phyloP scores from a whole-genome alignment of 495 filamentous ascomycete species.

The Clavariopsis aquatica region DNA sequence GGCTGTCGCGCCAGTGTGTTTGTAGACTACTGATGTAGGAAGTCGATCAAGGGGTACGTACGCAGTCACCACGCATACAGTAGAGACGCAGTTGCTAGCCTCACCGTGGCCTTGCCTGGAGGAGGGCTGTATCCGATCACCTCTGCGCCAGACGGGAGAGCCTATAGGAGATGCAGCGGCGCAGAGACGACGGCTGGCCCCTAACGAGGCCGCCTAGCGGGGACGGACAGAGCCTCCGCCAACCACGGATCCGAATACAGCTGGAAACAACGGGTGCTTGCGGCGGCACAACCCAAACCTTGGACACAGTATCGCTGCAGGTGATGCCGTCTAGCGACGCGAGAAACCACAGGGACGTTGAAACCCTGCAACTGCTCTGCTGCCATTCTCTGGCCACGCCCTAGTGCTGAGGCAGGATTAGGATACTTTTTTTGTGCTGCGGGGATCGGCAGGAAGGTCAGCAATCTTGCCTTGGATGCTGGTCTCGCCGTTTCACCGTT shows the following conservation, averaged over 20 bases:
- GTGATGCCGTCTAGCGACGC: background rate
- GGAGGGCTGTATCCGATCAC: background rate
- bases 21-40: background rate
- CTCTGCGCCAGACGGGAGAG: background rate
- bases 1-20: too few species aligned
- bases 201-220: background rate
- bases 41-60: background rate
- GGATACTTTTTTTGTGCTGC: conserved; percentile 1
- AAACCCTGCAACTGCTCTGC: background rate
- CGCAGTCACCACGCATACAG: background rate
- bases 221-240: background rate
- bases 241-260: background rate
- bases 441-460: background rate
- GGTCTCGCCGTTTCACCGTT: background rate
- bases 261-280: background rate
- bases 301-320: background rate
- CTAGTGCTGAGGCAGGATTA: conserved; percentile 1
- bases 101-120: background rate
- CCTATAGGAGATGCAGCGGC: background rate
- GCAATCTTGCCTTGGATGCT: background rate
- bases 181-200: background rate
- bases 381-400: background rate
- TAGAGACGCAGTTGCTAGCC: background rate
- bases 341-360: background rate
- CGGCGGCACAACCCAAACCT: background rate